A percentile compares a stretch with the other conserved stretches of the same genome.
Conservation (phyloP, 1,284 basidiomycete species). For the Ustilago hordei region DNA sequence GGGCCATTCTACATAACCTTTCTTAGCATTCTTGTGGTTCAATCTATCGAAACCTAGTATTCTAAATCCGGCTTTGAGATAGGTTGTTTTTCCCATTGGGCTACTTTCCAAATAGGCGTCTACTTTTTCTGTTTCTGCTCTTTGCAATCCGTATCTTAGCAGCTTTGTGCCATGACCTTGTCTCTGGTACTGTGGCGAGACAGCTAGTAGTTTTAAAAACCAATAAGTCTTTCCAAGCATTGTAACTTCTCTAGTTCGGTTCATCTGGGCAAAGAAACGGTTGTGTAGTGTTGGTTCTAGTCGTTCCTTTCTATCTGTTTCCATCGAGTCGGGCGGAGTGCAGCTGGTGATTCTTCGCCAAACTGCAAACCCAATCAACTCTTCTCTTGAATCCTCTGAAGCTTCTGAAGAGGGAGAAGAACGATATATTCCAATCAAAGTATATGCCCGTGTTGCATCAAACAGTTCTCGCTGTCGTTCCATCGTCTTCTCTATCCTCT, state of each 20-base stretch:
- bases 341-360: conserved; percentile 7
- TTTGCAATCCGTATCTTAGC: conserved; percentile 11
- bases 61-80: conserved; percentile 32
- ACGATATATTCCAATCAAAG: neutral
- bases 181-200: conserved; percentile 24
- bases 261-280: conserved; percentile 28
- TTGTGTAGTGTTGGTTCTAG: conserved; percentile 9
- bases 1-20: conserved; percentile 30
- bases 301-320: conserved; percentile 1
- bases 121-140: conserved; percentile 7
- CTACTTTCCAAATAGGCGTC: conserved; percentile 30
- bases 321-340: neutral
- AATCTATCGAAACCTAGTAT: conserved; percentile 20
- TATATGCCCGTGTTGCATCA: too few species aligned
- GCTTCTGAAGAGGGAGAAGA: neutral
- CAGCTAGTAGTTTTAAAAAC: conserved; percentile 30
- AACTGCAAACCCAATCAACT: conserved; percentile 9
- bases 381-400: neutral
- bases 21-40: conserved; percentile 10
- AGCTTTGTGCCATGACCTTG: conserved; percentile 19
- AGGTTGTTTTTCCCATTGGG: conserved; percentile 27
- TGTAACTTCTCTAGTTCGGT: conserved; percentile 6
- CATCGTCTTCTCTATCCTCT: neutral
- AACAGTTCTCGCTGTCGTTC: neutral
- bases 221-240: conserved; percentile 24